Evolutionary conservation across 2,329 filamentous ascomycete species (phyloP).

Genomic region (Fusarium hainanense): DNA sequence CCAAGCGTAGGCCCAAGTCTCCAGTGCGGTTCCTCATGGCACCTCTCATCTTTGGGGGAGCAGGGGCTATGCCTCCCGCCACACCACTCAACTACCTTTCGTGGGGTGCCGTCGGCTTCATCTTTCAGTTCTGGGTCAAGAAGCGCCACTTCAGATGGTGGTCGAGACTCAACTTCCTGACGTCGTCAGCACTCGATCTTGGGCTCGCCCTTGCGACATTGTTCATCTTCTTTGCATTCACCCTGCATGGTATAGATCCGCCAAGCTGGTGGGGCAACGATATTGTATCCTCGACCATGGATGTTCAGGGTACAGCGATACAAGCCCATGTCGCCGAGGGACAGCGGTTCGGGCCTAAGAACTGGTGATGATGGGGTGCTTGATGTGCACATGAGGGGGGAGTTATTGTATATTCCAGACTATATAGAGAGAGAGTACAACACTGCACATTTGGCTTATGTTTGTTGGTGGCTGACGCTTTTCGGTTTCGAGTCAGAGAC

Average conservation of each 20-base stretch:
- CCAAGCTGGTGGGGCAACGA: slow-evolving; percentile 78
- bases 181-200: slow-evolving; percentile 75
- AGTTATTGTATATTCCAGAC: neutral
- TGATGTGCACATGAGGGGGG: neutral
- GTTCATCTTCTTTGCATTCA: slow-evolving; percentile 76
- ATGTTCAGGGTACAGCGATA: slow-evolving; percentile 69
- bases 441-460: neutral
- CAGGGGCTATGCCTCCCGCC: slow-evolving; percentile 69
- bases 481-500: slow-evolving; percentile 6
- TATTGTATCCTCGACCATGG: slow-evolving; percentile 69
- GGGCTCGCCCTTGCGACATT: slow-evolving; percentile 75
- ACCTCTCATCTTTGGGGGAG: slow-evolving; percentile 71
- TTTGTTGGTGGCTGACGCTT: slow-evolving; percentile 20
- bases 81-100: slow-evolving; percentile 79
- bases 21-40: slow-evolving; percentile 66
- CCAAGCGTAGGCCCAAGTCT: slow-evolving; percentile 63
- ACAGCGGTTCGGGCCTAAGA: slow-evolving; percentile 69
- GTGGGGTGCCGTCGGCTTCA: slow-evolving; percentile 77
- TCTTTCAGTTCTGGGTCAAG: slow-evolving; percentile 77
- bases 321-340: slow-evolving; percentile 63
- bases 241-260: slow-evolving; percentile 69
- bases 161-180: slow-evolving; percentile 78
- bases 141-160: slow-evolving; percentile 75
- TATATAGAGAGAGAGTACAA: neutral
- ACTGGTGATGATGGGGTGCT: slow-evolving; percentile 55